These are phyloP conservation scores for Botryotinia narcissicola DNA, from an alignment of 2,329 filamentous ascomycete genomes.

Conservation along the genomic window DNA sequence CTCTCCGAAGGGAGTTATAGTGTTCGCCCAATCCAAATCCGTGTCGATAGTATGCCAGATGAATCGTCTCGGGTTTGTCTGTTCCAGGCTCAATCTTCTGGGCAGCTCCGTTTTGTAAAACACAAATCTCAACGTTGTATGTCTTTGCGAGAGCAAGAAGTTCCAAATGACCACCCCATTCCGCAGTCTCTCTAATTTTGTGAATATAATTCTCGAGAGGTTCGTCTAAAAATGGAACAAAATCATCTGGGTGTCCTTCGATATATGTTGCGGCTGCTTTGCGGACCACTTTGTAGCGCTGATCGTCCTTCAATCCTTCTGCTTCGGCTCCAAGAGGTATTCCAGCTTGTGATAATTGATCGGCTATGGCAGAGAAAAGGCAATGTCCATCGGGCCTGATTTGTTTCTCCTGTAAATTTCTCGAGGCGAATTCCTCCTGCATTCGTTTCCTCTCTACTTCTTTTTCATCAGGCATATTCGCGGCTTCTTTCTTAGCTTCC, in stretches of 20 bases:
- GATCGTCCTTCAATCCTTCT: slow-evolving; percentile 37
- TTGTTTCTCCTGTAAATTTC: slow-evolving; percentile 69
- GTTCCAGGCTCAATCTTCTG: slow-evolving; percentile 66
- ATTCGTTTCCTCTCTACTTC: slow-evolving; percentile 69
- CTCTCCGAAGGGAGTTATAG: slow-evolving; percentile 78
- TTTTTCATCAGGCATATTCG: slow-evolving; percentile 69
- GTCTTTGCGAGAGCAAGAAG: slow-evolving; percentile 77
- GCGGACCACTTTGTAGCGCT: slow-evolving; percentile 66
- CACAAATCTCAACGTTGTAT: slow-evolving; percentile 77
- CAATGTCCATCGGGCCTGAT: slow-evolving; percentile 93
- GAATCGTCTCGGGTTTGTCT: slow-evolving; percentile 56
- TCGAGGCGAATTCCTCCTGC: slow-evolving; percentile 60
- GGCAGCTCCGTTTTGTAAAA: slow-evolving; percentile 79
- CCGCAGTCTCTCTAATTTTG: slow-evolving; percentile 81
- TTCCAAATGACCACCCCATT: slow-evolving; percentile 96
- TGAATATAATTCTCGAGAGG: slow-evolving; percentile 68
- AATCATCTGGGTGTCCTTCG: slow-evolving; percentile 69
- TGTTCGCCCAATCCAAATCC: slow-evolving; percentile 94
- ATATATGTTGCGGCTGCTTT: slow-evolving; percentile 77
- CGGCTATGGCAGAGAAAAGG: slow-evolving; percentile 86
- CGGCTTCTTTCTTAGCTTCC: slow-evolving; percentile 72
- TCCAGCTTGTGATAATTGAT: slow-evolving; percentile 63
- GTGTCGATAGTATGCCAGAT: slow-evolving; percentile 94
- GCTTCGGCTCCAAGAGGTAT: slow-evolving; percentile 44
- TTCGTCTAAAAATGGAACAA: slow-evolving; percentile 83